These are phyloP conservation scores for Penicillium roqueforti DNA, from an alignment of 495 filamentous ascomycete genomes.

Conservation along the genomic window DNA sequence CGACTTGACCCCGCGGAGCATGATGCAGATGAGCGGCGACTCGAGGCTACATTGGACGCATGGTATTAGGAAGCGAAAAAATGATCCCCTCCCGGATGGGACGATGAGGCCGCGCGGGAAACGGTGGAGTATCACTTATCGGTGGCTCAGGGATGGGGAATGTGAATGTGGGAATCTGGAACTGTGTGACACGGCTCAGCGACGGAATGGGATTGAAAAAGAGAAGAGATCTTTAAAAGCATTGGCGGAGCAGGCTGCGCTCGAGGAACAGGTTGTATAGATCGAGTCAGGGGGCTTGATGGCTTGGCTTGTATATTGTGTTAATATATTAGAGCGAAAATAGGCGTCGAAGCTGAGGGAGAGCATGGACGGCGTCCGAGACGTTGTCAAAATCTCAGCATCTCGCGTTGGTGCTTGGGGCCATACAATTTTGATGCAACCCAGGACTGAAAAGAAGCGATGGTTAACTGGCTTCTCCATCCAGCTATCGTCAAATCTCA, in stretches of 20 bases:
- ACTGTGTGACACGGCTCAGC: slow-evolving; percentile 36
- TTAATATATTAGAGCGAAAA: slow-evolving; percentile 5
- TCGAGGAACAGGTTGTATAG: background rate
- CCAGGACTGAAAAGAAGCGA: too few species aligned
- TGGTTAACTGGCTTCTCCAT: too few species aligned
- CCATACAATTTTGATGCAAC: too few species aligned
- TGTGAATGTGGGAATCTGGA: slow-evolving; percentile 40
- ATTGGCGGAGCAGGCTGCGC: slow-evolving; percentile 13
- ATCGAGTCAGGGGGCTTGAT: background rate
- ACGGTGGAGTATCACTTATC: slow-evolving; percentile 42
- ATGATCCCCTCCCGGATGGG: slow-evolving; percentile 31
- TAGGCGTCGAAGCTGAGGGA: too few species aligned
- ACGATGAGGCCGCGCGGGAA: slow-evolving; percentile 26
- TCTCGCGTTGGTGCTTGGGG: too few species aligned
- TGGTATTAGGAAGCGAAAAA: slow-evolving; percentile 42
- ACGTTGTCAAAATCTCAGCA: too few species aligned
- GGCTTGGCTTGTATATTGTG: background rate
- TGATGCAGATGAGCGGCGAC: slow-evolving; percentile 38
- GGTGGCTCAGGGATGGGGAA: slow-evolving; percentile 35
- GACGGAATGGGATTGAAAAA: slow-evolving; percentile 33
- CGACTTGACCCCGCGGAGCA: slow-evolving; percentile 32
- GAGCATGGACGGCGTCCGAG: too few species aligned
- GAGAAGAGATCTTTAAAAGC: slow-evolving; percentile 35
- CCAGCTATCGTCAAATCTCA: too few species aligned
- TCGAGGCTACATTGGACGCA: slow-evolving; percentile 42